These are phyloP conservation scores for Xerocomus brunneocitrinus DNA, from an alignment of 768 basidiomycete genomes.

Conservation along the genomic window DNA sequence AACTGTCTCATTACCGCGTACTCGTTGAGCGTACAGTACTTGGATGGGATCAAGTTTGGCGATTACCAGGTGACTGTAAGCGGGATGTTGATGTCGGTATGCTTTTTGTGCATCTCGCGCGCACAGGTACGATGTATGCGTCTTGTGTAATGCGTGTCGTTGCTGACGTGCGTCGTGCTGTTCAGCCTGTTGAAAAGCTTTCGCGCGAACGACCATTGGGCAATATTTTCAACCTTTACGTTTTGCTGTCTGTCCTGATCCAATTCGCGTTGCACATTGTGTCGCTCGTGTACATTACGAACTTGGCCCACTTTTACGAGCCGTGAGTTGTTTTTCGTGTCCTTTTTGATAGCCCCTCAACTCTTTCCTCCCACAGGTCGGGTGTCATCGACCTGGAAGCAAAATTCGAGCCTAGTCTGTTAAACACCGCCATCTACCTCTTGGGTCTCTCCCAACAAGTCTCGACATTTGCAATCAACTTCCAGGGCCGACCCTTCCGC, in stretches of 20 bases:
- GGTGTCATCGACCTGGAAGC: conserved; percentile 90
- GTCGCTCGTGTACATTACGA: conserved; percentile 89
- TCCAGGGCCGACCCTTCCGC: conserved; percentile 97
- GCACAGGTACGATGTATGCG: conserved; percentile 68
- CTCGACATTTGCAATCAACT: conserved; percentile 98
- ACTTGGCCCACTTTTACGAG: conserved; percentile 72
- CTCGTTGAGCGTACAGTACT: conserved; percentile 93
- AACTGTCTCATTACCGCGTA: conserved; percentile 99
- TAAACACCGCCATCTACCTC: conserved; percentile 97
- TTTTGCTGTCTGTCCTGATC: conserved; percentile 82
- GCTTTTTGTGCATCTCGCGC: conserved; percentile 96
- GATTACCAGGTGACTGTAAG: conserved; percentile 98
- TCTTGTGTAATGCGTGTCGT: neutral
- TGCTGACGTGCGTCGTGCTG: conserved; percentile 21
- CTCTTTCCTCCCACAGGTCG: conserved; percentile 35
- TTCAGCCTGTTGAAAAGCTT: conserved; percentile 95
- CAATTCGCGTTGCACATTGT: conserved; percentile 95
- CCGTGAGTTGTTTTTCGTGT: conserved; percentile 46
- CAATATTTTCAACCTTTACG: conserved; percentile 97
- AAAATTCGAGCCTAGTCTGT: conserved; percentile 89
- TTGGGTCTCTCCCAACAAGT: conserved; percentile 96
- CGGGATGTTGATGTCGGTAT: conserved; percentile 91
- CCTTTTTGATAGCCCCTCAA: neutral
- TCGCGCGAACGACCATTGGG: conserved; percentile 89
- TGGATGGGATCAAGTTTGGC: conserved; percentile 98